Base-by-base conservation (phyloP, 2,329 filamentous ascomycete species). In the Hansfordia pulvinata region DNA sequence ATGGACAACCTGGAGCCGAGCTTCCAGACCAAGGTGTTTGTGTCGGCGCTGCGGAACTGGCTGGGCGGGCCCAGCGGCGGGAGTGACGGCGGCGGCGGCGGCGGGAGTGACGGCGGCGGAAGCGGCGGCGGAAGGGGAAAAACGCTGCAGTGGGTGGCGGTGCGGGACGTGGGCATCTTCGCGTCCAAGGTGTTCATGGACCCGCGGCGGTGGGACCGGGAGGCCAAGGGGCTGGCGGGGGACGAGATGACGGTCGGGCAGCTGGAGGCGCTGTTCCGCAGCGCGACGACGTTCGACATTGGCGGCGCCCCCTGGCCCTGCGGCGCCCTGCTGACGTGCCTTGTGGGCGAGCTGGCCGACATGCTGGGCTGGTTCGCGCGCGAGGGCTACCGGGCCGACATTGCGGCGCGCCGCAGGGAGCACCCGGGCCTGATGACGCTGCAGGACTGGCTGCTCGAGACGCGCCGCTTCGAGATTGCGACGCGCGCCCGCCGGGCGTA, bases 231-330 rank as follows among this genome's bases (percentile, higher is more conserved):
- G 8, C 37, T 52, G 17, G 46, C 46, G 8, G 48, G 49, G 15
- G 50, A 54, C 29, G 43, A 43, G 4, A 10, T 24, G 23, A 24
- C 14, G 6, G 16, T 24, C 11, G 14, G 7, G 11, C 7, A 24
- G 14, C 14, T 16, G 8, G 14, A 17, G 10, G 23, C 4, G n/a
- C n/a, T n/a, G n/a, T n/a, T n/a, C n/a, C n/a, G n/a, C n/a, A n/a
- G n/a, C n/a, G n/a, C n/a, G n/a, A n/a, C 56, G 2, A 50, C 45
- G 2, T 41, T 33, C 6, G 60, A 64, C 29, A 60, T 65, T 30
- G 61, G 62, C 2, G 38, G 51, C 11, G 37, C 43, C 7, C 44
- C 42, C 20, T 46, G 40, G 34, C 30, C 49, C 15, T 35, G 50
- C 17, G 50, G 49, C 2, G 46, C 38, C 17, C 33, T 31, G 14